These are phyloP conservation scores for Protea cynaroides DNA, from an alignment of 164 flowering plant genomes.

Conservation along the genomic window DNA sequence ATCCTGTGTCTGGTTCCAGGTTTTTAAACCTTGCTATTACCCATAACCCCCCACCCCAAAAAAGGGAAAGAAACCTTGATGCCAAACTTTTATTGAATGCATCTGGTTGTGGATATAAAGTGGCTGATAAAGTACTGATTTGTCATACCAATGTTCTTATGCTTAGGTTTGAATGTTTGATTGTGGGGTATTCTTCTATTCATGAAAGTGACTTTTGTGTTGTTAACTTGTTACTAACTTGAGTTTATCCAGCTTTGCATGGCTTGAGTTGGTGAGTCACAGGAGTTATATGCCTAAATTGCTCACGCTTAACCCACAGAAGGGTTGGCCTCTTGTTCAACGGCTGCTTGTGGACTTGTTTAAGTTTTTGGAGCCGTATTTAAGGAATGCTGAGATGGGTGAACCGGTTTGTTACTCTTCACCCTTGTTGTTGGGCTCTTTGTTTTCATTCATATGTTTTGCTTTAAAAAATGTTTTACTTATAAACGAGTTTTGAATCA, in stretches of 20 bases:
- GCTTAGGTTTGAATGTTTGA: neutral
- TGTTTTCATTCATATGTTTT: neutral
- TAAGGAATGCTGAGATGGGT: constrained; percentile 85
- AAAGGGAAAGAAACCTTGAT: too few relatives aligned
- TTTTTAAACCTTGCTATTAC: too few relatives aligned
- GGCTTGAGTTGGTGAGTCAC: constrained; percentile 97
- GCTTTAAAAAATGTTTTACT: neutral
- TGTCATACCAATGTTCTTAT: neutral
- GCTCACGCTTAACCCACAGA: constrained; percentile 67
- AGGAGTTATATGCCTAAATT: constrained; percentile 95
- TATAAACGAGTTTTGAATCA: neutral
- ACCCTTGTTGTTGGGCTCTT: neutral
- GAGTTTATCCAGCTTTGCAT: constrained; percentile 73
- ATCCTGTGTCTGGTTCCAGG: too few relatives aligned
- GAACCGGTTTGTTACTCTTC: constrained; percentile 47
- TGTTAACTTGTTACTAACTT: constrained; percentile 7
- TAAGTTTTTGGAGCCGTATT: constrained; percentile 91
- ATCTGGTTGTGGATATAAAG: neutral
- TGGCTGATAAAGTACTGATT: neutral
- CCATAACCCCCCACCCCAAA: too few relatives aligned
- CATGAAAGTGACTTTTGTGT: neutral
- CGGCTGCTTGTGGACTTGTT: constrained; percentile 81
- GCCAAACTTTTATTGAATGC: too few relatives aligned
- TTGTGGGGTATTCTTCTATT: neutral
- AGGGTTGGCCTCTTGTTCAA: constrained; percentile 89